Evolutionary conservation across 257 asterid species (phyloP).

Genomic region (Leptodermis oblonga): DNA sequence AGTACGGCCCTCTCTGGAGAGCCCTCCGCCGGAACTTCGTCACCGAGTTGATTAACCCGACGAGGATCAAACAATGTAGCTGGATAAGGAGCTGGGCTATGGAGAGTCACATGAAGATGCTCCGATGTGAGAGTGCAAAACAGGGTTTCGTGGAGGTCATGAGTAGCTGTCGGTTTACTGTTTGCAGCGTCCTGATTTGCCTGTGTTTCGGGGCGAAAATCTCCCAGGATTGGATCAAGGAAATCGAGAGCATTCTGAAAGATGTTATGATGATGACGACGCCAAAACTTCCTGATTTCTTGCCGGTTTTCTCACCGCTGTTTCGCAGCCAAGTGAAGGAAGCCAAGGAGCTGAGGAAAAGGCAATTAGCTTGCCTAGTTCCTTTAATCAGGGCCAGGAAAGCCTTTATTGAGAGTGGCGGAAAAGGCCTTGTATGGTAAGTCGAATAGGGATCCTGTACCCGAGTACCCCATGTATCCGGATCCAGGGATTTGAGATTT

Average conservation of each 20-base stretch:
- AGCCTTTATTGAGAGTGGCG: constrained; percentile 62
- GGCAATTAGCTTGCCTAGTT: constrained; percentile 61
- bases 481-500: too few species aligned
- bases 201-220: constrained; percentile 79
- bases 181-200: constrained; percentile 80
- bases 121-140: constrained; percentile 34
- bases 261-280: constrained; percentile 83
- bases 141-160: constrained; percentile 78
- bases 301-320: constrained; percentile 65
- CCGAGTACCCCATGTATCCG: too few species aligned
- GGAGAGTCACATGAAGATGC: constrained; percentile 64
- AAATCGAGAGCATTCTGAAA: constrained; percentile 58
- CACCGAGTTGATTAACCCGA: constrained; percentile 81
- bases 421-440: neutral
- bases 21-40: constrained; percentile 84
- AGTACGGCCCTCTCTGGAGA: constrained; percentile 94
- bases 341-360: constrained; percentile 61
- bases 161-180: constrained; percentile 70
- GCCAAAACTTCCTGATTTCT: constrained; percentile 87
- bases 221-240: constrained; percentile 44
- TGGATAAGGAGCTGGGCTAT: constrained; percentile 87
- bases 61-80: constrained; percentile 74
- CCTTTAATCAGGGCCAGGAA: constrained; percentile 63
- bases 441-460: too few species aligned
- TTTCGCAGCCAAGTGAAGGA: constrained; percentile 60